A percentile compares a stretch with the other conserved stretches of the same genome.
Conservation (phyloP, 176 grass and related monocot species). For the Aegilops bicornis region DNA sequence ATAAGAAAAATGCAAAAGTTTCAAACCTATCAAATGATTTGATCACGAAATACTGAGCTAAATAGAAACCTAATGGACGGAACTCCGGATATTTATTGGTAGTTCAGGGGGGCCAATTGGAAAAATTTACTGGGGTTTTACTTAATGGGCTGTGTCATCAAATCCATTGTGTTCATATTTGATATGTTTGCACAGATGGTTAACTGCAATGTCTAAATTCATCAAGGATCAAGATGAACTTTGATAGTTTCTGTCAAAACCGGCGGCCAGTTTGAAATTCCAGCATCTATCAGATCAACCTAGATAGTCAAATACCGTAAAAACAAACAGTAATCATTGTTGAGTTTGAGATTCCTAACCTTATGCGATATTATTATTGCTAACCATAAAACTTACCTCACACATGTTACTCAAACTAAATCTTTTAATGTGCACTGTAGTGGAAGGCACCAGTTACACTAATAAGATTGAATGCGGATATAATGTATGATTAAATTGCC, state of each 20-base stretch:
- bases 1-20: not conserved
- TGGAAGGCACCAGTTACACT: not conserved
- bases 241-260: not conserved
- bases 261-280: not conserved
- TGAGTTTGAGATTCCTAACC: not conserved
- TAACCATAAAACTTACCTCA: not conserved
- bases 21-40: not conserved
- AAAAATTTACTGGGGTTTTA: not conserved
- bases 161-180: conserved; percentile 4
- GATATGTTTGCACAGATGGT: not conserved
- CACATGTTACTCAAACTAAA: not conserved
- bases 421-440: not conserved
- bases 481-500: not conserved
- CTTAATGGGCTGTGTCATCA: not conserved
- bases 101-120: not conserved
- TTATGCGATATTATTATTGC: not conserved
- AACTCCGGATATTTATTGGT: not conserved
- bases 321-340: not conserved
- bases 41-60: not conserved
- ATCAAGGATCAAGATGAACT: not conserved
- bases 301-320: not conserved
- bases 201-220: not conserved
- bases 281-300: not conserved
- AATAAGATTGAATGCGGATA: not conserved
- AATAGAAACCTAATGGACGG: not conserved